Evolutionary conservation across 352 stramenopile genomes (phyloP).

Genomic region (Globisporangium solare): DNA sequence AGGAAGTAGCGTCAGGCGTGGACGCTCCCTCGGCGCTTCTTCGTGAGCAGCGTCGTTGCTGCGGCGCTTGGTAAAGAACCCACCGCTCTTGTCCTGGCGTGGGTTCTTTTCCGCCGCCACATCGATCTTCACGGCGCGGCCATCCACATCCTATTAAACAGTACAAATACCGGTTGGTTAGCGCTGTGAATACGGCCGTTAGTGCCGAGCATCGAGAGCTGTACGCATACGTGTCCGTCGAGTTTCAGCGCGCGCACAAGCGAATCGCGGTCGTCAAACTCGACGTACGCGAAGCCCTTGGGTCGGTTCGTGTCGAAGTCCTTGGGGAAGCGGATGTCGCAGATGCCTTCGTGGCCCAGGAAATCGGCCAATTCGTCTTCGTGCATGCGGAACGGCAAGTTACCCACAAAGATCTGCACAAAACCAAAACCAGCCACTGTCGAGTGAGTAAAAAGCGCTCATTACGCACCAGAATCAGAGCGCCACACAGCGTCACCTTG

Average conservation of each 20-base stretch:
- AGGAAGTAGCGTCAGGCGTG: slow-evolving; percentile 51
- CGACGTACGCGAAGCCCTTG: slow-evolving; percentile 85
- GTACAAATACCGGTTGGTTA: background rate
- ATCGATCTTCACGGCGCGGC: slow-evolving; percentile 64
- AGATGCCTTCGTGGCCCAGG: slow-evolving; percentile 48
- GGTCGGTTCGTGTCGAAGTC: slow-evolving; percentile 59
- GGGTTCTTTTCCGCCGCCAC: slow-evolving; percentile 56
- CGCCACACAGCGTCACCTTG: slow-evolving; percentile 35
- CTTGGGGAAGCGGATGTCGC: slow-evolving; percentile 66
- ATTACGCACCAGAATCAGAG: too few relatives aligned
- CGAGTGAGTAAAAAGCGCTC: too few relatives aligned
- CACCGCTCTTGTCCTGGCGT: slow-evolving; percentile 33
- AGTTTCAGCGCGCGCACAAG: slow-evolving; percentile 62
- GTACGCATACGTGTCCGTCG: slow-evolving; percentile 25
- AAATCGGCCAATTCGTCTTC: slow-evolving; percentile 75
- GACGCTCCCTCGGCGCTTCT: slow-evolving; percentile 38
- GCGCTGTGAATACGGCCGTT: too few relatives aligned
- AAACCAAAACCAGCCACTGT: too few relatives aligned
- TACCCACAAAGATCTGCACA: slow-evolving; percentile 69
- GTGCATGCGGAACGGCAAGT: slow-evolving; percentile 66
- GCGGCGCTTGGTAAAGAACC: slow-evolving; percentile 56
- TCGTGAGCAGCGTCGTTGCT: slow-evolving; percentile 13
- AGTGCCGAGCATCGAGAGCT: background rate
- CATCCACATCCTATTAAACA: slow-evolving; percentile 21
- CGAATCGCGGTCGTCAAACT: slow-evolving; percentile 65